Evolutionary conservation across 1,284 basidiomycete species (phyloP).

Genomic region (Cryptococcus deneoformans): DNA sequence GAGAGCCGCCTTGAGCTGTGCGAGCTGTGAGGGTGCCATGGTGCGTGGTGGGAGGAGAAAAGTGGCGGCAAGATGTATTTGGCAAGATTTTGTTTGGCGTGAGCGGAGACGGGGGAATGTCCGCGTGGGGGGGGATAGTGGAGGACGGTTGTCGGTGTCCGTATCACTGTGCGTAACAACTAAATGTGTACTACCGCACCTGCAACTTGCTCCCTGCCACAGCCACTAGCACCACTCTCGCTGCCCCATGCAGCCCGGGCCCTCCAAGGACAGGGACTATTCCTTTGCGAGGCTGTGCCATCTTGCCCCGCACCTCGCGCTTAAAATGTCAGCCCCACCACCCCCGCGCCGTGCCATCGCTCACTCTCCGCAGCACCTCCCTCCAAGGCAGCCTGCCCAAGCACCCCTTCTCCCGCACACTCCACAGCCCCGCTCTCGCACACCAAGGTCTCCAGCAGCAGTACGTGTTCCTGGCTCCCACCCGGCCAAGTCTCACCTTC

Average conservation of each 20-base stretch:
- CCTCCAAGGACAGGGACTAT: constrained; percentile 60
- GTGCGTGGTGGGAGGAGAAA: neutral
- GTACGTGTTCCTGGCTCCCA: constrained; percentile 52
- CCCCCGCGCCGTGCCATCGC: neutral
- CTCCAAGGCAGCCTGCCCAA: constrained; percentile 67
- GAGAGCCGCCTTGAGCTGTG: constrained; percentile 82
- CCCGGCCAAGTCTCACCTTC: too few species aligned
- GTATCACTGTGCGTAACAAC: too few species aligned
- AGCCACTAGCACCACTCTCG: too few species aligned
- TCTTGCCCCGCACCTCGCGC: constrained; percentile 77
- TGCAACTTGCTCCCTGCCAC: neutral
- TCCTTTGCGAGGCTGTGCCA: constrained; percentile 86
- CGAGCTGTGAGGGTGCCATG: constrained; percentile 64
- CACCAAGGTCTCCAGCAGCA: constrained; percentile 70
- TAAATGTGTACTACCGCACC: neutral
- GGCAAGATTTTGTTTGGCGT: too few species aligned
- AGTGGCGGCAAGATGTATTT: too few species aligned
- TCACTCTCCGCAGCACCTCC: constrained; percentile 61
- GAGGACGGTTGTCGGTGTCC: too few species aligned
- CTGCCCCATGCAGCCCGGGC: constrained; percentile 4
- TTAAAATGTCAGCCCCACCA: constrained; percentile 67
- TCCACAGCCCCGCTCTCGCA: constrained; percentile 51
- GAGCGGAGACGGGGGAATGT: too few species aligned
- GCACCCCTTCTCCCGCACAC: too few species aligned
- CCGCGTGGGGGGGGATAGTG: too few species aligned